Conservation (phyloP, 139 green algal genomes). For the Prasinococcaceae sp. region DNA sequence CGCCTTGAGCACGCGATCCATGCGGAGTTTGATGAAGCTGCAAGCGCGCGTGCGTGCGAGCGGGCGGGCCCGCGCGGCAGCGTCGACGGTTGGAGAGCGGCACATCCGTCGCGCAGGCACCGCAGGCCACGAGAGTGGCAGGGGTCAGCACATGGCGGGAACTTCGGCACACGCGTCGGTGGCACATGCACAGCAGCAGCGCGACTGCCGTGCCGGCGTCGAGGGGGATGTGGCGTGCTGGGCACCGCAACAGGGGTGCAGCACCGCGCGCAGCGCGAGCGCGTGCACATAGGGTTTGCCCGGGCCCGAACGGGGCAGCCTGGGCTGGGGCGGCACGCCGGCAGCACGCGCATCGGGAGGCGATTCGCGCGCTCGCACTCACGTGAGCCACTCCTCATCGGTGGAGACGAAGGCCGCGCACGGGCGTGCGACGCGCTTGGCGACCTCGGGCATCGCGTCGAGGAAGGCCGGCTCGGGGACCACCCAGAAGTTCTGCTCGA, state of each 20-base stretch:
- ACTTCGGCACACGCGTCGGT: too few relatives aligned
- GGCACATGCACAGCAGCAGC: too few relatives aligned
- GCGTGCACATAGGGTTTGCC: too few relatives aligned
- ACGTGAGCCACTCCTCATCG: constrained; percentile 25
- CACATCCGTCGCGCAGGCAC: too few relatives aligned
- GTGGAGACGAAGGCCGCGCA: constrained; percentile 19
- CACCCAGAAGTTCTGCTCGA: constrained; percentile 24
- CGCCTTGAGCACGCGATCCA: constrained; percentile 1
- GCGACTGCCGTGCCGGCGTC: background rate
- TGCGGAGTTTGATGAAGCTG: constrained; percentile 16
- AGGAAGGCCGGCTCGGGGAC: constrained; percentile 27
- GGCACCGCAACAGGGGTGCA: too few relatives aligned
- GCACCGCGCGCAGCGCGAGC: too few relatives aligned
- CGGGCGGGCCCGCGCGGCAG: too few relatives aligned
- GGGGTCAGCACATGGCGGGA: too few relatives aligned
- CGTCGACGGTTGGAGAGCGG: too few relatives aligned
- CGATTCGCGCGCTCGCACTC: background rate
- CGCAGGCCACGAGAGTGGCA: too few relatives aligned
- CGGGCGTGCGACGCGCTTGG: constrained; percentile 13
- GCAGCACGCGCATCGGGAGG: background rate
- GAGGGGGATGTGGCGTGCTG: background rate
- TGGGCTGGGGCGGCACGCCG: background rate
- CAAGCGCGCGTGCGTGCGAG: too few relatives aligned
- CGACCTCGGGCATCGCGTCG: constrained; percentile 16
- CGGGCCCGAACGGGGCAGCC: too few relatives aligned